A percentile compares a stretch with the other conserved stretches of the same genome.
Evolutionary conservation across 1,139 yeast genomes (phyloP).

Genomic region (Zygosaccharomyces pseudobailii): DNA sequence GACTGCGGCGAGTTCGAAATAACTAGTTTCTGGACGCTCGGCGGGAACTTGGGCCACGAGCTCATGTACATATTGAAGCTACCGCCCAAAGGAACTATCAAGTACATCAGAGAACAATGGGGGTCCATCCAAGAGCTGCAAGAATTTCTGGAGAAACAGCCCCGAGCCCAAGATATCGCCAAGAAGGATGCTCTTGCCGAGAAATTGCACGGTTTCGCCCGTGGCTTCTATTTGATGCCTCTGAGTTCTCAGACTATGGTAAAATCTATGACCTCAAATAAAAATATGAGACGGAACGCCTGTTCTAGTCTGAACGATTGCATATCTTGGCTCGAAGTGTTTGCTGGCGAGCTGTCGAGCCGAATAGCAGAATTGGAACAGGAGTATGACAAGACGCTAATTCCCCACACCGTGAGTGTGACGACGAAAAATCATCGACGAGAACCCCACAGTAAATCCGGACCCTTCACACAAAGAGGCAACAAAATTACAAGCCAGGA

Average conservation of each 20-base stretch:
- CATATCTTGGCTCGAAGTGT: constrained; percentile 75
- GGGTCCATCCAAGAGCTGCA: constrained; percentile 32
- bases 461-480: constrained; percentile 18
- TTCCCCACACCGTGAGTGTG: constrained; percentile 53
- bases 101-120: constrained; percentile 46
- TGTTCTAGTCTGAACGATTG: constrained; percentile 56
- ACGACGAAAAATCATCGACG: constrained; percentile 33
- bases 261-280: constrained; percentile 85
- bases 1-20: constrained; percentile 50
- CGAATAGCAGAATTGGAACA: constrained; percentile 73
- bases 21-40: constrained; percentile 81
- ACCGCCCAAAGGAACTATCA: constrained; percentile 42
- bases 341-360: constrained; percentile 70
- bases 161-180: constrained; percentile 30
- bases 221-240: constrained; percentile 56
- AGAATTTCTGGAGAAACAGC: constrained; percentile 25
- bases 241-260: constrained; percentile 56
- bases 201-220: constrained; percentile 52
- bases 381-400: constrained; percentile 43
- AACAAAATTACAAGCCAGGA: constrained; percentile 23
- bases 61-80: constrained; percentile 44
- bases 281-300: constrained; percentile 62
- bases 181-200: constrained; percentile 39
- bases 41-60: constrained; percentile 80
- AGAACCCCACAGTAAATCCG: constrained; percentile 33